These are phyloP conservation scores for Achaetomium macrosporum DNA, from an alignment of 2,329 filamentous ascomycete genomes.

Conservation along the genomic window DNA sequence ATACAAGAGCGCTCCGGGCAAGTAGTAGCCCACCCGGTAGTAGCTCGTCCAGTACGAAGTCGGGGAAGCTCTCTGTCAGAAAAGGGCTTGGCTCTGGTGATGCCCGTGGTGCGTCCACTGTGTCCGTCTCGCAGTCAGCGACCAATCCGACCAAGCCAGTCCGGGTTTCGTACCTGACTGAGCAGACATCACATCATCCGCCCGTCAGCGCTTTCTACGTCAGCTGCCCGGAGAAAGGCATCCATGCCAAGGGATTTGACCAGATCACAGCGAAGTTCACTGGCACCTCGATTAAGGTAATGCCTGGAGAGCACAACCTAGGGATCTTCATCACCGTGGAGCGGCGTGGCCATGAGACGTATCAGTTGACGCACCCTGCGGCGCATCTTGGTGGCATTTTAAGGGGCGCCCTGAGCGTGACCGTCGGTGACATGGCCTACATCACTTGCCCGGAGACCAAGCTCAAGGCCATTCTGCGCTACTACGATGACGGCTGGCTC, in stretches of 20 bases:
- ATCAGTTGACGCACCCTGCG: slow-evolving; percentile 91
- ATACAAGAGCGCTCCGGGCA: slow-evolving; percentile 41
- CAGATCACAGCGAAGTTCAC: slow-evolving; percentile 98
- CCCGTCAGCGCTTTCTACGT: slow-evolving; percentile 95
- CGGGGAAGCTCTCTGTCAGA: slow-evolving; percentile 30
- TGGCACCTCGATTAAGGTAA: slow-evolving; percentile 86
- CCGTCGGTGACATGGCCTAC: slow-evolving; percentile 83
- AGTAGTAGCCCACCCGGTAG: slow-evolving; percentile 33
- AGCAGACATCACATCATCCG: slow-evolving; percentile 96
- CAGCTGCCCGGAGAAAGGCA: slow-evolving; percentile 83
- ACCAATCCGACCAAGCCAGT: slow-evolving; percentile 45
- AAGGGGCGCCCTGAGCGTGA: slow-evolving; percentile 80
- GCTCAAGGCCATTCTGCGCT: slow-evolving; percentile 87
- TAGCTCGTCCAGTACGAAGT: slow-evolving; percentile 44
- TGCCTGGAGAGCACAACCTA: slow-evolving; percentile 86
- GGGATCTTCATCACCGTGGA: slow-evolving; percentile 91
- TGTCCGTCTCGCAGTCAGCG: slow-evolving; percentile 47
- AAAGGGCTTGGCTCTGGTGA: slow-evolving; percentile 27
- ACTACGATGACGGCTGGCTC: slow-evolving; percentile 92
- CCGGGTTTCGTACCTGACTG: slow-evolving; percentile 87
- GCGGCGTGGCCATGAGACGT: slow-evolving; percentile 77
- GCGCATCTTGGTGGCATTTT: slow-evolving; percentile 86
- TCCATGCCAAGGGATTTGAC: slow-evolving; percentile 85
- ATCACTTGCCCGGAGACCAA: slow-evolving; percentile 85
- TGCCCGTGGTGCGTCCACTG: slow-evolving; percentile 42